Evolutionary conservation across 176 grass and related monocot genomes (phyloP), one percentile per base, ranked within the genome.

Genomic region (Paspalum vaginatum): DNA sequence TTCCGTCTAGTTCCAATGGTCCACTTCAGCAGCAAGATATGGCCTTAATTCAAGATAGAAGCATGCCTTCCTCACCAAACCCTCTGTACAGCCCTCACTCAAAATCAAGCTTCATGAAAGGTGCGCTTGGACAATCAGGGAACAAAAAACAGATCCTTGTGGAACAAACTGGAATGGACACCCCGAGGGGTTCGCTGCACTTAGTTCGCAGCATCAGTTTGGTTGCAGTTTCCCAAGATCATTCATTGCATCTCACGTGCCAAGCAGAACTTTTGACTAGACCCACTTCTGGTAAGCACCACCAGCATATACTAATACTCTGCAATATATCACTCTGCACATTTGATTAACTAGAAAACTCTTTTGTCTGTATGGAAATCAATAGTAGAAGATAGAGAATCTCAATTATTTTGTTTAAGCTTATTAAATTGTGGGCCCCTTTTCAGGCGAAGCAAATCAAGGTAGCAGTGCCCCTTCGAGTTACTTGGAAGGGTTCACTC

Each of bases 171-270:
- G 90, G 88, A 46, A 79, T 86, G 67, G 91, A 94, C 65, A 91
- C 70, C 80, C 74, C 89, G 11, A 97, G 72, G 79, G 88, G 93
- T 75, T 93, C 84, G 38, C 72, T 95, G 81, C 92, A 99, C 25
- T 78, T 93, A 64, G 84, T 99, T 79, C 90, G 92, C 60, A 95
- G 96, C 84, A 99, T 99, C 84, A 99, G 90, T 79, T 85, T 95
- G 72, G 88, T 93, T 79, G 92, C 86, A 67, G 76, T 99, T 77
- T 93, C 86, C 37, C 70, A 90, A 62, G 93, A 99, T 82, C 87
- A 91, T 80, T 91, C 93, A 4, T 80, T 99, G 87, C 86, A 91
- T 86, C 82, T 99, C 32, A 89, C 90, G 49, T 88, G 88, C 80
- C 97, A 95, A 77, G 82, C 87, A 0, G 93, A 99, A 83, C 74